Percentiles rank a stretch among this genome's conserved stretches.
phyloP scores from a whole-genome alignment of 2,329 filamentous ascomycete species.

The Pseudocercospora musae region DNA sequence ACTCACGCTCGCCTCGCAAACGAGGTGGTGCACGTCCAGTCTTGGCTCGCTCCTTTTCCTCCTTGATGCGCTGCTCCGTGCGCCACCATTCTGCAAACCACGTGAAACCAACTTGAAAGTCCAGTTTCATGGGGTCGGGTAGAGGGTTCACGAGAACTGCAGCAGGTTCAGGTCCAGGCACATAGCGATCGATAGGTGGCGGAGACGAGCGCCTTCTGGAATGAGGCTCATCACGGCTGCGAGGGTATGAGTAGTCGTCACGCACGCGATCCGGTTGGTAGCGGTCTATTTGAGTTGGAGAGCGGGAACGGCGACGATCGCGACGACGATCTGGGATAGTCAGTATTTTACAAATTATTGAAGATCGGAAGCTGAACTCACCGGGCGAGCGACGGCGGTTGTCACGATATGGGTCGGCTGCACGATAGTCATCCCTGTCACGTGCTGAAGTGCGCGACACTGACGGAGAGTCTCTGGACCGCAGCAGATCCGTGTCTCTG shows the following conservation, averaged over 20 bases:
- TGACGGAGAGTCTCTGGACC: conserved; percentile 13
- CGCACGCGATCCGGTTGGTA: conserved; percentile 70
- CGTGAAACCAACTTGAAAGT: conserved; percentile 80
- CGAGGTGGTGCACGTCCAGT: conserved; percentile 62
- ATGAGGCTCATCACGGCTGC: conserved; percentile 60
- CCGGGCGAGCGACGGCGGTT: conserved; percentile 31
- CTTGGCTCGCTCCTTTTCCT: conserved; percentile 69
- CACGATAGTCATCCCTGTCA: conserved; percentile 29
- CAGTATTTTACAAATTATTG: not conserved
- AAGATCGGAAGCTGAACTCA: conserved; percentile 2
- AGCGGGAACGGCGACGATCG: conserved; percentile 68
- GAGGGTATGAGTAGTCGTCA: conserved; percentile 59
- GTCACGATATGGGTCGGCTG: conserved; percentile 29
- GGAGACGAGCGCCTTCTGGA: conserved; percentile 60
- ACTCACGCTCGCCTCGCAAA: conserved; percentile 61
- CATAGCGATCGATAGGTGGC: conserved; percentile 76
- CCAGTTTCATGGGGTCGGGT: conserved; percentile 67
- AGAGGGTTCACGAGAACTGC: conserved; percentile 62
- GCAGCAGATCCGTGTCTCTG: conserved; percentile 6
- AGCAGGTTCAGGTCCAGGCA: conserved; percentile 64
- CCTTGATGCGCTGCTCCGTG: conserved; percentile 75
- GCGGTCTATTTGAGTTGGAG: conserved; percentile 67
- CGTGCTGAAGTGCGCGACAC: conserved; percentile 17
- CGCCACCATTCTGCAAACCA: conserved; percentile 88
- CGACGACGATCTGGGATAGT: conserved; percentile 35